Conservation (phyloP, 2,329 filamentous ascomycete species). For the Neofusicoccum ribis region DNA sequence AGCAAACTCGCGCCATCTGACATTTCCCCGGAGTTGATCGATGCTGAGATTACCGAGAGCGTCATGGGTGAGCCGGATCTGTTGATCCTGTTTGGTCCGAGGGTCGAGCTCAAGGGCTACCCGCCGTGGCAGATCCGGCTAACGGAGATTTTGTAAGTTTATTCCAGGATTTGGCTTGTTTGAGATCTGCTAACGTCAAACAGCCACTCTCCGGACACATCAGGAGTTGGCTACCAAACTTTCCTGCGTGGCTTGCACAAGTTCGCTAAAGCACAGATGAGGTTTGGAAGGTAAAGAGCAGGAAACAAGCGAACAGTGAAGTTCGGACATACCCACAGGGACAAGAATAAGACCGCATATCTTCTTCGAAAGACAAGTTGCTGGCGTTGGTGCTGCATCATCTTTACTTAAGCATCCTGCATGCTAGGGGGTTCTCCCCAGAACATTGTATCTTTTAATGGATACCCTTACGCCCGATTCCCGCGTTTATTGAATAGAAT, state of each 20-base stretch:
- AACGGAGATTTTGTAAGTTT: conserved; percentile 82
- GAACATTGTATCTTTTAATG: neutral
- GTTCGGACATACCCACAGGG: neutral
- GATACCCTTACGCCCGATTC: neutral
- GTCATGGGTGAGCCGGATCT: conserved; percentile 90
- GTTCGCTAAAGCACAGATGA: conserved; percentile 85
- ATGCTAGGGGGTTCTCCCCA: neutral
- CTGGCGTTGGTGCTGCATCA: neutral
- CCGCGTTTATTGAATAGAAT: too few relatives aligned
- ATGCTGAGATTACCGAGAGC: conserved; percentile 76
- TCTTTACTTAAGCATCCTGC: neutral
- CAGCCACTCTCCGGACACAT: conserved; percentile 65
- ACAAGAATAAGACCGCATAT: neutral
- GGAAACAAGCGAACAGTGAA: too few relatives aligned
- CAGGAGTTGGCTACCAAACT: conserved; percentile 88
- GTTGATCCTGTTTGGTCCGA: conserved; percentile 81
- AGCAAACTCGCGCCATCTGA: conserved; percentile 79
- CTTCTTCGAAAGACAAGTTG: neutral
- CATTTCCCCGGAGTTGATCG: conserved; percentile 81
- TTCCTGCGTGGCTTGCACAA: conserved; percentile 83
- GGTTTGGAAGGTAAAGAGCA: conserved; percentile 62
- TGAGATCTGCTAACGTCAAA: neutral
- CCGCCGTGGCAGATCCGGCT: conserved; percentile 94
- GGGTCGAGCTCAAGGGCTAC: conserved; percentile 83
- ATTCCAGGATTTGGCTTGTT: neutral